Base-by-base conservation (phyloP, 73 alveolate species). In the Durusdinium trenchii region DNA sequence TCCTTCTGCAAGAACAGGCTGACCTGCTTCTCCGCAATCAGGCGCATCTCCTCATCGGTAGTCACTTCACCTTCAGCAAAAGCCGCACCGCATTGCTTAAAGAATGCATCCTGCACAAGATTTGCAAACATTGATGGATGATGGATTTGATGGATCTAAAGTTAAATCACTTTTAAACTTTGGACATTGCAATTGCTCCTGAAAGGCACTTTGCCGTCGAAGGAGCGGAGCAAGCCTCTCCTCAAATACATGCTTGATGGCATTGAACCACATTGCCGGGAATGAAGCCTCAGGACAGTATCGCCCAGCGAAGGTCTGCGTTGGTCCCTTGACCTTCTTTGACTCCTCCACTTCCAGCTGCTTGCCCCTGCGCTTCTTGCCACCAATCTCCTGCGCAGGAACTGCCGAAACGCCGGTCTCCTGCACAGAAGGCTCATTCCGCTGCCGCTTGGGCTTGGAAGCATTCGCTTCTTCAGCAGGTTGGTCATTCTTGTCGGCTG, bases 121-220 rank as follows among this genome's bases (percentile, higher is more conserved):
- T n/a, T n/a, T n/a, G n/a, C n/a, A n/a, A n/a, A n/a, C n/a, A n/a
- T n/a, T n/a, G n/a, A n/a, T n/a, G n/a, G n/a, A n/a, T n/a, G n/a
- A n/a, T n/a, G n/a, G n/a, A n/a, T n/a, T n/a, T n/a, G n/a, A n/a
- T n/a, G n/a, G n/a, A n/a, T n/a, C n/a, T n/a, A n/a, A n/a, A n/a
- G n/a, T n/a, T n/a, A n/a, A 38, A 73, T 0, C 51, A 30, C 48
- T 36, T 35, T 12, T 73, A 38, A 30, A 12, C 30, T 64, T 64
- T 26, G 45, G 10, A 64, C 9, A 6, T 64, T 64, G 69, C 12
- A 57, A 23, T 57, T 23, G 23, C 69, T 64, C 85, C 85, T 73
- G 85, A 51, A 73, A 73, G 10, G 85, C 51, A 10, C 85, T 73
- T 51, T 73, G 85, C 52, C 85, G 85, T 38, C 42, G n/a, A 51